These are phyloP conservation scores for Fusarium tricinctum DNA, from an alignment of 2,329 filamentous ascomycete species.

Conservation along the genomic window DNA sequence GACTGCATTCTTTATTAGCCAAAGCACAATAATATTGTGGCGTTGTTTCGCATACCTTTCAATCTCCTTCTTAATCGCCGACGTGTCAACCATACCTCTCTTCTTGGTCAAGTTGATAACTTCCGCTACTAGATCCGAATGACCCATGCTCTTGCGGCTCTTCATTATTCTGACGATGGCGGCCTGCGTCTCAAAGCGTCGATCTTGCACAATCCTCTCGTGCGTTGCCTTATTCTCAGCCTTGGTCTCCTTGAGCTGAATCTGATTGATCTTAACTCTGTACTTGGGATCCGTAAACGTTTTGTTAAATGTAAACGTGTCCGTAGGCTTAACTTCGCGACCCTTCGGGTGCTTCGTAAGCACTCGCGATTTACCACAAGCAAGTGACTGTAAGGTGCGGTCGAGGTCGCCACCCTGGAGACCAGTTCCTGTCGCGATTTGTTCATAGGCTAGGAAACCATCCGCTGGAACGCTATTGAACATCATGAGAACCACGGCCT, in stretches of 20 bases:
- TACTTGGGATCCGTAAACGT: slow-evolving; percentile 84
- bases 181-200: slow-evolving; percentile 96
- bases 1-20: slow-evolving; percentile 60
- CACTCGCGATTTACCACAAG: slow-evolving; percentile 89
- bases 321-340: slow-evolving; percentile 80
- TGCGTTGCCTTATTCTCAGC: slow-evolving; percentile 96
- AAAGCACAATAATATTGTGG: neutral
- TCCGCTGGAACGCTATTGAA: slow-evolving; percentile 80
- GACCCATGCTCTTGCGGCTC: slow-evolving; percentile 86
- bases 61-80: slow-evolving; percentile 96
- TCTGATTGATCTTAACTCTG: slow-evolving; percentile 98
- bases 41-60: slow-evolving; percentile 77
- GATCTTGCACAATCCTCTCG: slow-evolving; percentile 87
- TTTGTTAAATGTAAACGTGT: slow-evolving; percentile 87
- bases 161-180: slow-evolving; percentile 99
- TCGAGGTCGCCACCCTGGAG: slow-evolving; percentile 83
- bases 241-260: slow-evolving; percentile 95
- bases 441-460: slow-evolving; percentile 78
- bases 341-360: slow-evolving; percentile 88
- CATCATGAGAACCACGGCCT: slow-evolving; percentile 88
- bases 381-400: slow-evolving; percentile 93
- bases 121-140: slow-evolving; percentile 89
- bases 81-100: slow-evolving; percentile 85
- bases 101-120: slow-evolving; percentile 92
- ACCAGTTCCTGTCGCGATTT: slow-evolving; percentile 81